Evolutionary conservation across 768 basidiomycete genomes (phyloP).

Genomic region (Filobasidium floriforme): DNA sequence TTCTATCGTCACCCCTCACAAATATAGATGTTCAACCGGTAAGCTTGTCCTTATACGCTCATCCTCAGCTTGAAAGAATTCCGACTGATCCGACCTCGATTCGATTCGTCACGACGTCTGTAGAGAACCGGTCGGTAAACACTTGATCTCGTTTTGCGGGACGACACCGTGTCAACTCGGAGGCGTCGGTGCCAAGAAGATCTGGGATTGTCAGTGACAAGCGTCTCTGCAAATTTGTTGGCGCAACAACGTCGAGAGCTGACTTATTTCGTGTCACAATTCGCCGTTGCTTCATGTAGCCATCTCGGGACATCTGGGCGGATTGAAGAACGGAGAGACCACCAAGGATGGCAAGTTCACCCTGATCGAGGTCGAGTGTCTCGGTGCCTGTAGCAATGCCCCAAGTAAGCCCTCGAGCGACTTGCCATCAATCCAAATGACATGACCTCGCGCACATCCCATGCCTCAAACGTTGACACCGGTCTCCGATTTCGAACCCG

Average conservation of each 20-base stretch:
- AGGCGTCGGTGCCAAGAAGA: constrained; percentile 71
- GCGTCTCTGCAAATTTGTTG: neutral
- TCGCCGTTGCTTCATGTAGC: no score
- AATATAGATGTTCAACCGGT: constrained; percentile 86
- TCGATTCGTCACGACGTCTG: neutral
- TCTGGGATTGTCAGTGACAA: constrained; percentile 41
- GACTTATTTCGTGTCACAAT: no score
- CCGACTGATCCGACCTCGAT: neutral
- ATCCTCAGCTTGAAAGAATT: neutral
- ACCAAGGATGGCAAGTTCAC: constrained; percentile 95
- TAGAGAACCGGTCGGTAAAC: constrained; percentile 84
- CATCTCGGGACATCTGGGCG: constrained; percentile 75
- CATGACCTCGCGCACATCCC: neutral
- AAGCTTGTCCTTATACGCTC: constrained; percentile 30
- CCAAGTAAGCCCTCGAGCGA: constrained; percentile 34
- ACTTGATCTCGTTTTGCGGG: constrained; percentile 97
- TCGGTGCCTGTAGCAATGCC: constrained; percentile 93
- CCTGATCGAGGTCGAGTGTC: constrained; percentile 94
- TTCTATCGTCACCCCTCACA: neutral
- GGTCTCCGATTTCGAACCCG: neutral
- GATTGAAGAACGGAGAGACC: constrained; percentile 80
- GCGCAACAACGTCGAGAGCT: constrained; percentile 42
- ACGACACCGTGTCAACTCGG: constrained; percentile 95
- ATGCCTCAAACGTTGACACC: neutral
- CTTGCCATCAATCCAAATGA: neutral